Evolutionary conservation across 2,329 filamentous ascomycete species (phyloP).

Genomic region (Paecilomyces sp.): DNA sequence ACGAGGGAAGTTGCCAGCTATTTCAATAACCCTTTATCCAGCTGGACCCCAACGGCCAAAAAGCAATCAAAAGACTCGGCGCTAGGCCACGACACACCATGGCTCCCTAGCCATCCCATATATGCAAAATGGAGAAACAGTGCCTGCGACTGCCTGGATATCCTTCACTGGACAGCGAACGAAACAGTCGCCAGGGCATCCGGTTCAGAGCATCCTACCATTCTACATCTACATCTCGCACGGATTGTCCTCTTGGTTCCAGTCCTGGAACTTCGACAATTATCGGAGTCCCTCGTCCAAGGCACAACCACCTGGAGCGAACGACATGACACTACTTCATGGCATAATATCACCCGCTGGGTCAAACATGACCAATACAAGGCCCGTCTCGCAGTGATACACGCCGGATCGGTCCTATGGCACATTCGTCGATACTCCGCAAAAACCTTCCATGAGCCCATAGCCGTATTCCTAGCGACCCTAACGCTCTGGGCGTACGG

Average conservation of each 20-base stretch:
- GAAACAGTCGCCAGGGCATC: conserved; percentile 41
- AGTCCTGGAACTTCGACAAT: conserved; percentile 37
- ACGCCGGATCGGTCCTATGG: conserved; percentile 47
- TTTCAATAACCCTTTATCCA: conserved; percentile 38
- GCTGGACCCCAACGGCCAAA: conserved; percentile 38
- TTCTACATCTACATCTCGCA: conserved; percentile 50
- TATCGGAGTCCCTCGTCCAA: conserved; percentile 32
- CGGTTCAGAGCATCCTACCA: conserved; percentile 48
- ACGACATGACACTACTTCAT: conserved; percentile 21
- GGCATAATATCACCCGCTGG: conserved; percentile 43
- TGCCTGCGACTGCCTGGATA: conserved; percentile 43
- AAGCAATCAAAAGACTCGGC: conserved; percentile 28
- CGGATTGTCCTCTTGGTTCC: conserved; percentile 48
- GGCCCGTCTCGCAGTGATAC: conserved; percentile 50
- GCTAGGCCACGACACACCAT: conserved; percentile 31
- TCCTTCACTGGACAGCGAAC: conserved; percentile 54
- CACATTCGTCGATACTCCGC: conserved; percentile 45
- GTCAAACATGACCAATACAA: conserved; percentile 47
- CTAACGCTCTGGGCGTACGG: conserved; percentile 44
- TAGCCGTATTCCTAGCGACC: conserved; percentile 39
- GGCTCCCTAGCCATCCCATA: conserved; percentile 41
- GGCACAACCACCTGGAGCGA: conserved; percentile 23
- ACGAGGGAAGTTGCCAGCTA: conserved; percentile 44
- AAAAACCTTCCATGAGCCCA: conserved; percentile 43
- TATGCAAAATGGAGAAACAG: conserved; percentile 42